phyloP scores from a whole-genome alignment of 148 eudicot species.

The Amaranthus palmeri region DNA sequence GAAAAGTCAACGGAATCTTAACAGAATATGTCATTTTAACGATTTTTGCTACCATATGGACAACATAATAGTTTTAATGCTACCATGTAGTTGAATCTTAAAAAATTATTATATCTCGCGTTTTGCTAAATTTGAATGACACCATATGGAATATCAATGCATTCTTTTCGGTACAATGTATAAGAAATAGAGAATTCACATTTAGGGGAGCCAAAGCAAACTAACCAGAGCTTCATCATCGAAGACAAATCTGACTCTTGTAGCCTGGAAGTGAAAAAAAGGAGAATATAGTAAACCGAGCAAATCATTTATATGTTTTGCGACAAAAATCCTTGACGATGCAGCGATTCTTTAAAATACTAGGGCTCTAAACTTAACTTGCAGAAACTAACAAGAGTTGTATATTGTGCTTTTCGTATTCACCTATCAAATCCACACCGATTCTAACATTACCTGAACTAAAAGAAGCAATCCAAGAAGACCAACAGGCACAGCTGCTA shows the following conservation, averaged over 20 bases:
- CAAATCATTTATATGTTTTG: neutral
- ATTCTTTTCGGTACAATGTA: neutral
- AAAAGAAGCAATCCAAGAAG: constrained; percentile 82
- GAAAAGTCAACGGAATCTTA: too few species aligned
- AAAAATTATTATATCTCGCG: too few species aligned
- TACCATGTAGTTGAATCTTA: too few species aligned
- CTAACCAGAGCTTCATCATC: constrained; percentile 92
- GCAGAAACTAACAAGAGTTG: neutral
- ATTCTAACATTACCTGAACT: constrained; percentile 56
- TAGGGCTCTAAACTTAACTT: neutral
- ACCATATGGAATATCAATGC: neutral
- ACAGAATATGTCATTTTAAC: too few species aligned
- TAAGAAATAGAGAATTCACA: neutral
- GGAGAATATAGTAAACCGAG: neutral
- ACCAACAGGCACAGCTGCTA: constrained; percentile 83
- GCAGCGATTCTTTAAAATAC: neutral
- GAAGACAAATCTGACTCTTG: constrained; percentile 94
- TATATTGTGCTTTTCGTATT: neutral
- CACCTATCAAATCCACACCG: neutral
- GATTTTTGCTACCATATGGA: too few species aligned
- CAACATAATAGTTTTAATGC: too few species aligned
- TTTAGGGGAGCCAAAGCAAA: constrained; percentile 20
- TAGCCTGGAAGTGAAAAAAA: constrained; percentile 45
- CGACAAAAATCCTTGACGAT: neutral
- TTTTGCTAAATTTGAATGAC: too few species aligned